These are phyloP conservation scores for Phytophthora foliorum DNA, from an alignment of 352 stramenopile species.

Conservation along the genomic window DNA sequence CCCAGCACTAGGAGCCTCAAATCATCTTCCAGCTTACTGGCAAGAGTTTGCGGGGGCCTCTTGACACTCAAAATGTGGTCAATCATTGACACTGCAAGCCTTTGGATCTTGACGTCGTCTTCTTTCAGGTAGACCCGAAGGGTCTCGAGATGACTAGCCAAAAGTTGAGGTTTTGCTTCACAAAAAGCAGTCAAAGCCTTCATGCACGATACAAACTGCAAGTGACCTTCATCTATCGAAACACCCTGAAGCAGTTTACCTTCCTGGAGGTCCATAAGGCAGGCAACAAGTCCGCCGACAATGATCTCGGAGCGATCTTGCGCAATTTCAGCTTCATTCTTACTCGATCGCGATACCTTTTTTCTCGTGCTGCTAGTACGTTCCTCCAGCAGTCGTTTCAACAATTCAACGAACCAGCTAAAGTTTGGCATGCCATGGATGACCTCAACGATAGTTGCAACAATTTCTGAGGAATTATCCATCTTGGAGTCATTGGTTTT, in stretches of 20 bases:
- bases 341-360: constrained; percentile 29
- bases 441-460: constrained; percentile 82
- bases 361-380: constrained; percentile 28
- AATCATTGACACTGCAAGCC: constrained; percentile 69
- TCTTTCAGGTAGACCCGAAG: constrained; percentile 83
- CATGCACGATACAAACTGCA: constrained; percentile 82
- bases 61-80: constrained; percentile 69
- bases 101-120: constrained; percentile 67
- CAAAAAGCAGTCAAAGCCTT: constrained; percentile 84
- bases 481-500: constrained; percentile 71
- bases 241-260: constrained; percentile 61
- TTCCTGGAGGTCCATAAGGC: constrained; percentile 82
- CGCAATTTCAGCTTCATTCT: constrained; percentile 65
- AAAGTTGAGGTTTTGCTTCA: constrained; percentile 66
- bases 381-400: constrained; percentile 67
- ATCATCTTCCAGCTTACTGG: constrained; percentile 60
- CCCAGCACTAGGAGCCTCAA: constrained; percentile 70
- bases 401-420: constrained; percentile 77
- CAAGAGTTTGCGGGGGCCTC: constrained; percentile 57
- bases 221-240: constrained; percentile 56
- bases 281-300: constrained; percentile 68
- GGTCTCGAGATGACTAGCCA: constrained; percentile 70
- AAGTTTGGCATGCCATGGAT: constrained; percentile 76
- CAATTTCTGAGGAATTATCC: constrained; percentile 67
- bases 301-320: constrained; percentile 69